A percentile compares a stretch with the other conserved stretches of the same genome.
These are phyloP conservation scores for Boletales sp. DNA, from an alignment of 768 basidiomycete species.

Conservation along the genomic window DNA sequence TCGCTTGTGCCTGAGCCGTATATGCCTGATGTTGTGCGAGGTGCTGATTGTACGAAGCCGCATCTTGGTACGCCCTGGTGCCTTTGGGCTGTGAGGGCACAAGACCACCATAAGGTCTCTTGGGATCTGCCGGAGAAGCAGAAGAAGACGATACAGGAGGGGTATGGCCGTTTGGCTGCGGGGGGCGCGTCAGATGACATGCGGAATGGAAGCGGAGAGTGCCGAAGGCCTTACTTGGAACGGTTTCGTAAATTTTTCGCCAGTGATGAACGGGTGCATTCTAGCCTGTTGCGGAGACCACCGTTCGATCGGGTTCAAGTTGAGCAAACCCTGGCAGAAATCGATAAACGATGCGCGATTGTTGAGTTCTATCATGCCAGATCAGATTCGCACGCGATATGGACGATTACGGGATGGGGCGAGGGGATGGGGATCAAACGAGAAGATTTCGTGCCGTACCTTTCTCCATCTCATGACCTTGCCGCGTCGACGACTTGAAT, in stretches of 20 bases:
- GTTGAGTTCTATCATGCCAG: constrained; percentile 67
- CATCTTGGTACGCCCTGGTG: constrained; percentile 84
- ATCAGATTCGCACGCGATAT: constrained; percentile 16
- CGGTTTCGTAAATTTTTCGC: constrained; percentile 89
- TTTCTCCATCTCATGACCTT: constrained; percentile 84
- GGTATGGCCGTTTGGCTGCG: constrained; percentile 50
- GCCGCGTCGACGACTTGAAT: constrained; percentile 69
- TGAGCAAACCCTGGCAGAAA: constrained; percentile 91
- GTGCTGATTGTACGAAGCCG: constrained; percentile 92
- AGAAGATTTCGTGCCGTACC: constrained; percentile 42
- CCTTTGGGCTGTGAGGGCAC: constrained; percentile 87
- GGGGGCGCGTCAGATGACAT: constrained; percentile 6
- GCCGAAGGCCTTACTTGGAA: constrained; percentile 61
- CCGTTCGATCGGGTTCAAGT: constrained; percentile 90
- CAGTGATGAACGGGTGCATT: constrained; percentile 96
- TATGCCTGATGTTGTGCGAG: constrained; percentile 92
- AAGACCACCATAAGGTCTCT: constrained; percentile 90
- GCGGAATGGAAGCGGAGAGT: background rate
- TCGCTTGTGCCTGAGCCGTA: constrained; percentile 79
- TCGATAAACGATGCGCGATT: constrained; percentile 95
- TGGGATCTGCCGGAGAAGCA: constrained; percentile 52
- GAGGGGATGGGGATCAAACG: background rate
- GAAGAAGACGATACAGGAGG: constrained; percentile 29
- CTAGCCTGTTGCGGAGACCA: constrained; percentile 98
- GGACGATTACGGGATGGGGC: constrained; percentile 4